Evolutionary conservation across 257 asterid species (phyloP).

Genomic region (Misopates orontium): DNA sequence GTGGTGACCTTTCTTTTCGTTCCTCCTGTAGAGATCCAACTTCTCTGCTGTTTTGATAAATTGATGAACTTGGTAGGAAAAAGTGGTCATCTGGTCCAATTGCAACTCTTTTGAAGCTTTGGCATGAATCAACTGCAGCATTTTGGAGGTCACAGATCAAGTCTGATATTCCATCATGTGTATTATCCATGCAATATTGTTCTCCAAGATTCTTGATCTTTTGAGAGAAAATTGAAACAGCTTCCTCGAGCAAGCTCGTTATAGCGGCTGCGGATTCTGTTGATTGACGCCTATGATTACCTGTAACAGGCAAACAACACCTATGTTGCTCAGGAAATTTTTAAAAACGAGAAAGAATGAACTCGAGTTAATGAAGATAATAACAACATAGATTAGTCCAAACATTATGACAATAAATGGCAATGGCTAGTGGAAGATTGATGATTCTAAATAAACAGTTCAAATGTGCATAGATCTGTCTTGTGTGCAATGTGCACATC

Average conservation of each 20-base stretch:
- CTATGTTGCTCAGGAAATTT: not conserved
- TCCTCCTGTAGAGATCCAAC: slow-evolving; percentile 43
- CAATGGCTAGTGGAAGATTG: slow-evolving; percentile 2
- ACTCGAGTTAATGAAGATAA: not conserved
- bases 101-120: slow-evolving; percentile 81
- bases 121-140: slow-evolving; percentile 80
- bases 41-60: slow-evolving; percentile 45
- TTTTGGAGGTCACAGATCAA: slow-evolving; percentile 88
- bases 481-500: too few relatives aligned
- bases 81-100: slow-evolving; percentile 77
- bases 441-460: too few relatives aligned
- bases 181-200: slow-evolving; percentile 43
- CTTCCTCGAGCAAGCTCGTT: slow-evolving; percentile 60
- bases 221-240: slow-evolving; percentile 50
- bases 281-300: slow-evolving; percentile 50
- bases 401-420: not conserved
- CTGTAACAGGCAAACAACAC: slow-evolving; percentile 40
- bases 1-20: slow-evolving; percentile 47
- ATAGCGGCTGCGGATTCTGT: slow-evolving; percentile 51
- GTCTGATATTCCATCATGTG: slow-evolving; percentile 58
- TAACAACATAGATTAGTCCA: not conserved
- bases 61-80: slow-evolving; percentile 72
- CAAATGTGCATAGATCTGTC: too few relatives aligned
- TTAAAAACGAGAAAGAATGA: too few relatives aligned
- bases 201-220: slow-evolving; percentile 67